phyloP scores from a whole-genome alignment of 345 rosid species.

The Rhodamnia rubescens region DNA sequence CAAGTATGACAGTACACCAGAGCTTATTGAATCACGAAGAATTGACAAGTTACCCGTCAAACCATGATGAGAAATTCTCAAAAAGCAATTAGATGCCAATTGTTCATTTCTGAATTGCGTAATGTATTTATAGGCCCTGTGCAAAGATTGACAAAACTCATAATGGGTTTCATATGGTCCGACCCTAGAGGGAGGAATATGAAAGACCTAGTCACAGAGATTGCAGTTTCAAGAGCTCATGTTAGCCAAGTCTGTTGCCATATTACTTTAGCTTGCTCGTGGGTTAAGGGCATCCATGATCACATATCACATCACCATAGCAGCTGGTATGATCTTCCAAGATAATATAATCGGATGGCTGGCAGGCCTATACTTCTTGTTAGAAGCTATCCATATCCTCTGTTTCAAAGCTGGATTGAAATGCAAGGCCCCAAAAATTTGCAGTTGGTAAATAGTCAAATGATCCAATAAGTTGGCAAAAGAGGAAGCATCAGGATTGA shows the following conservation, averaged over 20 bases:
- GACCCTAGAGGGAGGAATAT: neutral
- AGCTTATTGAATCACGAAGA: neutral
- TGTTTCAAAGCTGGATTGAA: neutral
- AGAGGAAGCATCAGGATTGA: neutral
- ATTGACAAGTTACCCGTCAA: neutral
- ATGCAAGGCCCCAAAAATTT: neutral
- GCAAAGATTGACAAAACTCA: neutral
- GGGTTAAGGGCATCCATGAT: neutral
- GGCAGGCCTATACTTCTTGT: neutral
- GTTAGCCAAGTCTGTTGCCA: neutral
- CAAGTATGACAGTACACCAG: neutral
- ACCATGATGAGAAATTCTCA: neutral
- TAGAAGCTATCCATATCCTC: neutral
- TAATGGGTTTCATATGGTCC: neutral
- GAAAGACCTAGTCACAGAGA: neutral
- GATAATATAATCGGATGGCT: neutral
- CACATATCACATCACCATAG: neutral
- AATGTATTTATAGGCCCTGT: neutral
- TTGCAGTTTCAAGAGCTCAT: neutral
- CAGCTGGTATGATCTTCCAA: neutral
- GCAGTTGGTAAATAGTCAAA: neutral
- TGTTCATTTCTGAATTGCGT: neutral
- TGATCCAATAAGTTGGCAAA: neutral
- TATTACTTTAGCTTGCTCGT: neutral
- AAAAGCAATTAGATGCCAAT: neutral